phyloP scores from a whole-genome alignment of 2,329 filamentous ascomycete genomes.

The Monilinia aucupariae region DNA sequence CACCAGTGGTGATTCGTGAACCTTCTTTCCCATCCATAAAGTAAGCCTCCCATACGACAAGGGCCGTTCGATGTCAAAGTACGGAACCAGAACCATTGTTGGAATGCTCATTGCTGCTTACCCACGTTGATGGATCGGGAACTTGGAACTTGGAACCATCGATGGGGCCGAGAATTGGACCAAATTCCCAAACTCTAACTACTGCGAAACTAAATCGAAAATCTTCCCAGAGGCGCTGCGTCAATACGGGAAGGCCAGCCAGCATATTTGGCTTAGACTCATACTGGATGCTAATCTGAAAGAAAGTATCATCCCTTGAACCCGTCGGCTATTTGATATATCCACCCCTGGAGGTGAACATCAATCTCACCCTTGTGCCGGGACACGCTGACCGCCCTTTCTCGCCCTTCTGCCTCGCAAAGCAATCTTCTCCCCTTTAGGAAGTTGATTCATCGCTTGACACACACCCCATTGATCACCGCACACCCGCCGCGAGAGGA shows the following conservation, averaged over 20 bases:
- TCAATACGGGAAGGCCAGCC: conserved; percentile 1
- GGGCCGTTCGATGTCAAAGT: conserved; percentile 1
- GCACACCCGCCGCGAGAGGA: conserved; percentile 22
- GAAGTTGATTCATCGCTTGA: conserved; percentile 17
- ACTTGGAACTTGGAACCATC: too few species aligned
- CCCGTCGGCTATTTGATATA: conserved; percentile 16
- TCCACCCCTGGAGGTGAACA: conserved; percentile 8
- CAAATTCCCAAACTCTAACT: conserved; percentile 12
- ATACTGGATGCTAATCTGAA: too few species aligned
- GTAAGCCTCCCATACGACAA: neutral
- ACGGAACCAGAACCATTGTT: neutral
- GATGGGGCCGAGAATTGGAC: conserved; percentile 14
- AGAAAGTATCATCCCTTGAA: conserved; percentile 8
- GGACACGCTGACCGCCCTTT: conserved; percentile 14
- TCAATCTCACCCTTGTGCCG: conserved; percentile 15
- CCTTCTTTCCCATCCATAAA: neutral
- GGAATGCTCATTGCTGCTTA: conserved; percentile 10
- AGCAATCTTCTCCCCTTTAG: conserved; percentile 14
- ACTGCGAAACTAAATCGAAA: conserved; percentile 3
- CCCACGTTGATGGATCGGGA: conserved; percentile 6
- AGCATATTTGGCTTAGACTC: conserved; percentile 13
- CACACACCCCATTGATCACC: conserved; percentile 25
- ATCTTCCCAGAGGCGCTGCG: conserved; percentile 5
- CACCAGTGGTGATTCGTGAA: neutral
- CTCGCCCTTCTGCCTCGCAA: conserved; percentile 5